Evolutionary conservation across 2,329 filamentous ascomycete species (phyloP), one percentile per base, ranked within the genome.

Genomic region (Teratosphaeria gauchensis): DNA sequence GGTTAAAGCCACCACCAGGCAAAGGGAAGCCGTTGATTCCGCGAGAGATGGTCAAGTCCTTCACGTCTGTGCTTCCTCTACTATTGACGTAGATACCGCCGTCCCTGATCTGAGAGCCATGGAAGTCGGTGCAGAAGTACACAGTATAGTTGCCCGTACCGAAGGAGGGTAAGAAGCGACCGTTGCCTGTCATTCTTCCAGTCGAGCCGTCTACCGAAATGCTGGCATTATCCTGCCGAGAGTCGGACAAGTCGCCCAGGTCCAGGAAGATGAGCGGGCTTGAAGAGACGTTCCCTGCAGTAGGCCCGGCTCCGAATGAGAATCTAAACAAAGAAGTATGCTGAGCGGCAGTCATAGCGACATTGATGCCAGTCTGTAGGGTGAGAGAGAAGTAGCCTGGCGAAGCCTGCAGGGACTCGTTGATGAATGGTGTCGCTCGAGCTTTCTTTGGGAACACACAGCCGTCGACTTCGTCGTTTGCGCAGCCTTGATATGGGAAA

Each of bases 401-500:
- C 24, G 76, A 74, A 7, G 84, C 82, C 30, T 74, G 69, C 16
- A 82, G 73, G 2, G 80, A 80, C 51, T 75, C 74, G 6, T 77
- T 76, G 52, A 76, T 73, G 57, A 81, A 81, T 8, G 71, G 69
- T 1, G 77, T 76, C 38, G 76, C 75, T 58, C 84, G 76, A 16
- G 75, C 69, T n/a, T 70, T 71, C 48, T 80, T 79, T 7, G 78
- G 74, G 62, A 80, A 86, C 48, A 74, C 72, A 73, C 84, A 86
- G 9, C 76, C 75, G 64, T 88, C 76, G 54, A 89, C 72, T 46
- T 84, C 80, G 60, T 87, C 81, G 19, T 75, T 78, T 0, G 78
- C 76, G 62, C 87, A 90, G 48, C 77, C 75, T 2, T 80, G 74
- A 62, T 88, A 86, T 0, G 86, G 79, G 62, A 90, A 90, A 1